A percentile compares a stretch with the other conserved stretches of the same genome.
Evolutionary conservation across 192 early-diverging fungal genomes (phyloP).

Genomic region (Lobosporangium transversale): DNA sequence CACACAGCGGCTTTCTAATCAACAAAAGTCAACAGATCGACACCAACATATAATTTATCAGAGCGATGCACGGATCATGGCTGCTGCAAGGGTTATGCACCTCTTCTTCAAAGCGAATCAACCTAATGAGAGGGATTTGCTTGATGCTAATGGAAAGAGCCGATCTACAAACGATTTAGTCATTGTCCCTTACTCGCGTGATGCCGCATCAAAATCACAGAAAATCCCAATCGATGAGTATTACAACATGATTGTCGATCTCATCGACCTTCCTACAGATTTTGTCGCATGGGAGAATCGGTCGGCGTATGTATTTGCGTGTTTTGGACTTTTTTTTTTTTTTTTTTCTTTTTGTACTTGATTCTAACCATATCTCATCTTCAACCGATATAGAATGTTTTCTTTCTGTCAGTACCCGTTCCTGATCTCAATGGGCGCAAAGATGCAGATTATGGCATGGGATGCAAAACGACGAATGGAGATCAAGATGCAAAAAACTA

Average conservation of each 20-base stretch:
- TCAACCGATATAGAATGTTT: slow-evolving; percentile 60
- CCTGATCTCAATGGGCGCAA: slow-evolving; percentile 77
- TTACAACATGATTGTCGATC: slow-evolving; percentile 85
- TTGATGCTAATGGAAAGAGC: slow-evolving; percentile 15
- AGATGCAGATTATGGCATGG: slow-evolving; percentile 79
- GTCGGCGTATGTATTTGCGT: slow-evolving; percentile 50
- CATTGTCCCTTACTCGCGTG: slow-evolving; percentile 26
- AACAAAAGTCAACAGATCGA: slow-evolving; percentile 56
- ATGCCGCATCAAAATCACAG: slow-evolving; percentile 77
- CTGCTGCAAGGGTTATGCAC: slow-evolving; percentile 90
- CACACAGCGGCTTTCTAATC: slow-evolving; percentile 79
- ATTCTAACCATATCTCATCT: neutral
- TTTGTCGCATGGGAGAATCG: slow-evolving; percentile 80
- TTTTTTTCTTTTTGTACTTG: too few relatives aligned
- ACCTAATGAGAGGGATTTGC: slow-evolving; percentile 31
- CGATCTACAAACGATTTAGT: slow-evolving; percentile 26
- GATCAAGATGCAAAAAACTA: slow-evolving; percentile 65
- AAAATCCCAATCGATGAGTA: slow-evolving; percentile 78
- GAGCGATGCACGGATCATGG: slow-evolving; percentile 84
- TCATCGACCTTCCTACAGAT: slow-evolving; percentile 75
- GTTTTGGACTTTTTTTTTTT: too few relatives aligned
- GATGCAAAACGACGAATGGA: slow-evolving; percentile 84
- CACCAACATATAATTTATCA: slow-evolving; percentile 68
- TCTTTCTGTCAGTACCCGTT: slow-evolving; percentile 89
- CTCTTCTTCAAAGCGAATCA: slow-evolving; percentile 66